Conservation (phyloP, 441 rosid genomes). For the Bruguiera hainesii region DNA sequence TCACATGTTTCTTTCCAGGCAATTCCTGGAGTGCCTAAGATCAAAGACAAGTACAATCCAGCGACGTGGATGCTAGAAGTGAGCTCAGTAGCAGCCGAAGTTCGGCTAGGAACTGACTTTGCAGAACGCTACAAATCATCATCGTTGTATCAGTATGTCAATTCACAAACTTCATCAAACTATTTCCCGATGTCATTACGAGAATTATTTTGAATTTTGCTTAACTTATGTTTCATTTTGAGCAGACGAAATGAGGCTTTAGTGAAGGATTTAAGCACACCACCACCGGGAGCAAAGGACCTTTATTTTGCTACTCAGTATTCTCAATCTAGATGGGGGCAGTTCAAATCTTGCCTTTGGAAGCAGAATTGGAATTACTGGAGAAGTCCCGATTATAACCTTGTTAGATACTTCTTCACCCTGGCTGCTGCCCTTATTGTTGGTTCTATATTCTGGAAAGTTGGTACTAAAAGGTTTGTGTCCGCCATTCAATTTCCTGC, state of each 20-base stretch:
- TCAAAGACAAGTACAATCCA: constrained; percentile 65
- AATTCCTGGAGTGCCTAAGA: constrained; percentile 54
- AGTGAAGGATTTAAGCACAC: constrained; percentile 43
- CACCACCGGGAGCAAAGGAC: constrained; percentile 50
- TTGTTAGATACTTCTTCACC: constrained; percentile 55
- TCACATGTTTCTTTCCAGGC: constrained; percentile 27
- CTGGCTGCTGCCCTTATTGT: constrained; percentile 48
- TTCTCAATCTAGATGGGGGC: constrained; percentile 48
- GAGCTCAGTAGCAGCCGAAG: constrained; percentile 48
- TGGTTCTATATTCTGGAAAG: constrained; percentile 65
- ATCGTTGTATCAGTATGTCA: constrained; percentile 44
- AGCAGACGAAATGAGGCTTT: constrained; percentile 59
- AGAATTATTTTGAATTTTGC: not conserved
- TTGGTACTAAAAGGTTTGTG: constrained; percentile 11
- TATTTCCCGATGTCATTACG: not conserved
- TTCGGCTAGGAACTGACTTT: constrained; percentile 48
- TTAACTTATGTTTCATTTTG: not conserved
- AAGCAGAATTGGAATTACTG: constrained; percentile 67
- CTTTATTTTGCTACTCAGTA: constrained; percentile 48
- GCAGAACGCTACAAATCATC: constrained; percentile 53
- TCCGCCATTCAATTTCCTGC: not conserved
- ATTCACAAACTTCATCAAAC: not conserved
- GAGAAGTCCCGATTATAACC: constrained; percentile 67
- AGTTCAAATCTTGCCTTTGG: constrained; percentile 64
- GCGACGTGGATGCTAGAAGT: constrained; percentile 89